Evolutionary conservation across 2,329 filamentous ascomycete species (phyloP), one percentile per base, ranked within the genome.

Genomic region (Beauveria pseudobassiana): DNA sequence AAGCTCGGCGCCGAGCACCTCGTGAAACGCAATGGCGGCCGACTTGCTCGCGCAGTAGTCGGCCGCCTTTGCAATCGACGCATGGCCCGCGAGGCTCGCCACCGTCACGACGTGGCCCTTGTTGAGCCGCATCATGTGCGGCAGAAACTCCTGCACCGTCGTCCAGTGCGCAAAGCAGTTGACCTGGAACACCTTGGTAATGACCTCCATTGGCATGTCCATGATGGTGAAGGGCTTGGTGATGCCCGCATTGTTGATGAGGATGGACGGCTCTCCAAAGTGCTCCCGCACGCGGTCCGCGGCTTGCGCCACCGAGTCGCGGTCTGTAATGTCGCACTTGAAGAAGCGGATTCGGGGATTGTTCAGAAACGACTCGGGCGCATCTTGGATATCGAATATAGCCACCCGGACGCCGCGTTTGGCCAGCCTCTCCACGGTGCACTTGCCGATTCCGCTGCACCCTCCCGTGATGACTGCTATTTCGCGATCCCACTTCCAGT

Each of bases 91-190:
- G 48, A 85, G 76, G n/a, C 82, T 86, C 16, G 88, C 86, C 12
- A 91, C 81, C 0, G 86, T 90, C 40, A 91, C 83, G 50, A 91
- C 73, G 76, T 89, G 88, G 58, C 88, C 88, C 74, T 91, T 87
- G 75, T 90, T 84, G 5, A 69, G 67, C 26, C 74, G 69, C 51
- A 87, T 75, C 81, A 91, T 88, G 65, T 74, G 69, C 0, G 88
- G 88, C 1, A 91, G 76, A 71, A 90, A 90, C 65, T 87, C 81
- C 67, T 85, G 81, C 0, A 80, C 76, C 2, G 86, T 79, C 73
- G 79, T 84, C 77, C 84, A 89, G 74, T 89, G 84, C 0, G 84
- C 77, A 22, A 90, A 73, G 2, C 82, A 77, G 74, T 91, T 91
- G 66, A 91, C 85, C 58, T 84, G 83, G 70, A 90, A 89, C 55